Percentiles rank a stretch among this genome's conserved stretches.
These are phyloP conservation scores for Barbatosphaeria neglecta DNA, from an alignment of 495 filamentous ascomycete genomes.

Conservation along the genomic window DNA sequence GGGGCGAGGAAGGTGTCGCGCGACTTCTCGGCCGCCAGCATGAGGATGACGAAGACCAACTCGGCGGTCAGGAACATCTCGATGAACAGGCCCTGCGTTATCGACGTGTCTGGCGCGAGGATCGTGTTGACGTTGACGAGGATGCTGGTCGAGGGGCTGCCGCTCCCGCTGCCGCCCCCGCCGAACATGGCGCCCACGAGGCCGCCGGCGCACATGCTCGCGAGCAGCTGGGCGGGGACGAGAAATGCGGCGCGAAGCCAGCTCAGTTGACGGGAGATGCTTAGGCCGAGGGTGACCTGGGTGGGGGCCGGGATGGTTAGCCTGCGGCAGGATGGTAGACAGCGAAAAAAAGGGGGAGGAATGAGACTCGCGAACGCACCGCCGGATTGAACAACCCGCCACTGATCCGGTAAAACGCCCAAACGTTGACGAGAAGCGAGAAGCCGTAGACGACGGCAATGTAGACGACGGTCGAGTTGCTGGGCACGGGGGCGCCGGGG, in stretches of 20 bases:
- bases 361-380: too few species aligned
- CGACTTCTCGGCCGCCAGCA: conserved; percentile 65
- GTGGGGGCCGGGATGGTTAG: not conserved
- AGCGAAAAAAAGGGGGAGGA: too few species aligned
- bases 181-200: conserved; percentile 43
- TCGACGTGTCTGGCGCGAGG: conserved; percentile 42
- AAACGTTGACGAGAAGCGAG: conserved; percentile 52
- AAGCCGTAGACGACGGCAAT: conserved; percentile 38
- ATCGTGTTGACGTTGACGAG: conserved; percentile 40
- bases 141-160: too few species aligned
- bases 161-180: conserved; percentile 8
- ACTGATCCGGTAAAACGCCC: conserved; percentile 55
- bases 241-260: conserved; percentile 36
- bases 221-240: conserved; percentile 41
- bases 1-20: conserved; percentile 63
- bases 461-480: conserved; percentile 16
- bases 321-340: not conserved
- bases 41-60: conserved; percentile 61
- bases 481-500: conserved; percentile 5
- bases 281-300: conserved; percentile 38
- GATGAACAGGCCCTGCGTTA: conserved; percentile 54
- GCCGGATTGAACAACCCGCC: conserved; percentile 59
- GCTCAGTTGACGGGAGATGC: conserved; percentile 34
- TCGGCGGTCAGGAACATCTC: conserved; percentile 67
- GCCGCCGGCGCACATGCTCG: conserved; percentile 39